Evolutionary conservation across 495 filamentous ascomycete genomes (phyloP), one percentile per base, ranked within the genome.

Genomic region (Lasiosphaeriaceae sp.): DNA sequence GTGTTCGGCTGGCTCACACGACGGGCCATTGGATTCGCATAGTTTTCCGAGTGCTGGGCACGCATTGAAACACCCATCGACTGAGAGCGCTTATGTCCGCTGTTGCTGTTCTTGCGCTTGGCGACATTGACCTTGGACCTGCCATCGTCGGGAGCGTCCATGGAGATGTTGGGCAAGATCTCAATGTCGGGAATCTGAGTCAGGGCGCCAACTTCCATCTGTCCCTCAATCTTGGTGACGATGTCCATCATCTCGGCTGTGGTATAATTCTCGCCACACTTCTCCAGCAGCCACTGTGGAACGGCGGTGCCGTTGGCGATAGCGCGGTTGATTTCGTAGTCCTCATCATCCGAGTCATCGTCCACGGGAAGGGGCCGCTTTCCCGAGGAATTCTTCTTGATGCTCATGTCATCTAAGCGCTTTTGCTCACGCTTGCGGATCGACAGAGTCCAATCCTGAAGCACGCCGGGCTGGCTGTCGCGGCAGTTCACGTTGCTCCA

Each of bases 121-220:
- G 4, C 31, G 12, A 16, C 55, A 31, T 22, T 54, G 19, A 43
- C 21, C 31, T 45, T 65, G 57, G n/a, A 6, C 7, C 35, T 57
- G 49, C 24, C 24, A 12, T 43, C 47, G 11, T 61, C 57, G 19
- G 52, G 17, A 11, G 47, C 48, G n/a, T 68, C 67, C 29, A 41
- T 60, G 7, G 58, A 39, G 52, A 85, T 83, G 22, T 74, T 75
- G 5, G 87, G 86, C 19, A 90, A 67, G 26, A 90, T 80, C 65
- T 89, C 86, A 34, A 90, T 77, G 60, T 88, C 86, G 0, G 87
- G 87, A 41, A 89, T 83, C 11, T 63, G 55, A 8, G 17, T 20
- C 8, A 75, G 62, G 3, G 37, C 47, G 0, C 59, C 58, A 11
- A 52, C 41, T 1, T 68, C 47, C 14, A 81, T 60, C 23, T 76